Evolutionary conservation across 2,329 filamentous ascomycete species (phyloP), one percentile per base, ranked within the genome.

Genomic region (Neobulgaria alba): DNA sequence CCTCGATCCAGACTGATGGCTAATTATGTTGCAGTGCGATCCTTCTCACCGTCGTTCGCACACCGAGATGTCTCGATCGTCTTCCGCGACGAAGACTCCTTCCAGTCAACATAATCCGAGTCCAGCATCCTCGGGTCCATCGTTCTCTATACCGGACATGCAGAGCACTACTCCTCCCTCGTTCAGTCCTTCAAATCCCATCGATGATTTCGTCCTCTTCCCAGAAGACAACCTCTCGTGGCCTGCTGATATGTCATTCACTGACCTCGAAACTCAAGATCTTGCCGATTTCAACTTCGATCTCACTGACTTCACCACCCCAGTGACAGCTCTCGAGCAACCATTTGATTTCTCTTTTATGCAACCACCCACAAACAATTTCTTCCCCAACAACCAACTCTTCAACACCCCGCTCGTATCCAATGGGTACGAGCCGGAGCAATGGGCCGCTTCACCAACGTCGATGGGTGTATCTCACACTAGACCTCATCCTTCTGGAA

Each of bases 151-250:
- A 23, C 41, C 45, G 19, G 23, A 40, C 1, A 48, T 50, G 20
- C 43, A 52, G 18, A 32, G 39, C 14, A 46, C 38, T 23, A 43
- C 36, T 10, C 33, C 45, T n/a, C 29, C 37, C 8, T 47, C 48
- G 16, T 53, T 48, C 30, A 49, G 38, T 33, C 43, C 48, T 3
- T 45, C 41, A 23, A 51, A 50, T 36, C 29, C 49, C 3, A 54
- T 57, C 8, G 53, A 57, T 32, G 55, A 57, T 35, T 57, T 57
- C 31, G 46, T 57, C 8, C 50, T 57, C 18, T 57, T 57, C 42
- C 54, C 54, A 17, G 53, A 56, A 38, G 50, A 52, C 29, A 33
- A 30, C 33, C 29, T 38, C 14, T 38, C 47, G 17, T 56, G 53
- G 53, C 39, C 48, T 10, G 43, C 42, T 5, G 51, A 51, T 26